These are phyloP conservation scores for Coemansia sp. DNA, from an alignment of 192 early-diverging fungal species.

Conservation along the genomic window DNA sequence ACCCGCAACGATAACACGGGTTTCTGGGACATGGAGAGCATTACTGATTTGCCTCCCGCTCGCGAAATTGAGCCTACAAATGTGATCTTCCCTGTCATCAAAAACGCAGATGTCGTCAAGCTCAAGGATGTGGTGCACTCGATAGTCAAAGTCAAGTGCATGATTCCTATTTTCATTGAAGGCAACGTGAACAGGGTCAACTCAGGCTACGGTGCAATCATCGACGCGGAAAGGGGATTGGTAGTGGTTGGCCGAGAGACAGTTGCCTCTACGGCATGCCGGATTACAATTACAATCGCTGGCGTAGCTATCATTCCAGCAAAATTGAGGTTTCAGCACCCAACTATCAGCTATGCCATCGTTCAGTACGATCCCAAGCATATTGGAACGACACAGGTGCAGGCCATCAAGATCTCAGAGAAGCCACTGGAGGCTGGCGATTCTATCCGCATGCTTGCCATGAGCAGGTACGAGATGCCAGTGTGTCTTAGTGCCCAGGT, in stretches of 20 bases:
- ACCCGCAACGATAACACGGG: conserved; percentile 45
- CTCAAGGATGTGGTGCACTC: conserved; percentile 7
- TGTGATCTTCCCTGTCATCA: conserved; percentile 22
- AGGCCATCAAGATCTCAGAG: conserved; percentile 59
- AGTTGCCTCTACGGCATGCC: conserved; percentile 76
- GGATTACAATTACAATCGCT: conserved; percentile 81
- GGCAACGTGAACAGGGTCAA: conserved; percentile 1
- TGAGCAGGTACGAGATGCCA: conserved; percentile 55
- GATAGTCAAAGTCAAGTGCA: conserved; percentile 27
- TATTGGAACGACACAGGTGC: conserved; percentile 75
- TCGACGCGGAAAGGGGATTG: conserved; percentile 76
- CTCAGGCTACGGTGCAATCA: conserved; percentile 68
- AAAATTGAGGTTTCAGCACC: conserved; percentile 79
- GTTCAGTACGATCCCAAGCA: conserved; percentile 76
- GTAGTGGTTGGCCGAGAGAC: conserved; percentile 82
- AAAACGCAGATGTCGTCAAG: conserved; percentile 24
- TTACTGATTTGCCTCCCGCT: conserved; percentile 15
- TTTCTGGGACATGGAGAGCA: conserved; percentile 33
- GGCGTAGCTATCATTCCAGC: conserved; percentile 88
- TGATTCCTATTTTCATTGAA: conserved; percentile 29
- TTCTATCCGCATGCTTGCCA: conserved; percentile 57
- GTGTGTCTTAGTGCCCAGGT: conserved; percentile 66
- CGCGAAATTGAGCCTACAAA: conserved; percentile 11
- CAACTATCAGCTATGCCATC: conserved; percentile 85
- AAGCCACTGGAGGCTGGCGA: conserved; percentile 66